Conservation (phyloP, 1,284 basidiomycete species). For the Volvariella volvacea region DNA sequence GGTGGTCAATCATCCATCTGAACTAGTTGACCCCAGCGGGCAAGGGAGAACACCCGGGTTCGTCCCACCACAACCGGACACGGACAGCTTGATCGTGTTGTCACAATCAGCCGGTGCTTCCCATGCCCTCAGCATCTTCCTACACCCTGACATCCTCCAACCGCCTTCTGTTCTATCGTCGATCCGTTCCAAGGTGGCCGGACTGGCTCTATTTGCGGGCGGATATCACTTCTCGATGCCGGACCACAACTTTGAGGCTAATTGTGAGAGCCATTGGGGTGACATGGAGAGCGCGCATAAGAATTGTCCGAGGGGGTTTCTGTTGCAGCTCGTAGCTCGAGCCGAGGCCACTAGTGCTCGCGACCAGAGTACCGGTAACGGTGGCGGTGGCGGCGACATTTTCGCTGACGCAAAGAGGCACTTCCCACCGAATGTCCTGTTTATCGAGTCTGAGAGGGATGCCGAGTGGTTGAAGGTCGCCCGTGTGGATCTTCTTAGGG, state of each 20-base stretch:
- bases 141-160: constrained; percentile 23
- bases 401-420: constrained; percentile 24
- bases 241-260: constrained; percentile 12
- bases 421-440: constrained; percentile 31
- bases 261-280: constrained; percentile 36
- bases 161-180: constrained; percentile 24
- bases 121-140: constrained; percentile 37
- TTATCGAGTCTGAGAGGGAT: constrained; percentile 47
- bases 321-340: too few species aligned
- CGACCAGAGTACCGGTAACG: too few species aligned
- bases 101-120: constrained; percentile 55
- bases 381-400: constrained; percentile 28
- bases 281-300: constrained; percentile 30
- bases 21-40: neutral
- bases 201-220: constrained; percentile 38
- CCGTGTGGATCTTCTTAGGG: constrained; percentile 27
- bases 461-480: constrained; percentile 32
- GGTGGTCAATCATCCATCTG: constrained; percentile 29
- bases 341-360: too few species aligned
- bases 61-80: constrained; percentile 24
- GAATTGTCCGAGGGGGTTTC: constrained; percentile 34
- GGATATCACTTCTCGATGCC: constrained; percentile 22
- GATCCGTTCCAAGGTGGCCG: constrained; percentile 32
- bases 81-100: constrained; percentile 38
- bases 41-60: constrained; percentile 11